phyloP scores from a whole-genome alignment of 306 rosid species.

The apple (Malus domestica) region ASM211411v1 NC_041790.1:21874501-21875000 shows the following conservation, averaged over 20 bases:
- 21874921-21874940: slow-evolving; percentile 29
- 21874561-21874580: slow-evolving; percentile 18
- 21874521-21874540: neutral
- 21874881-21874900: slow-evolving; percentile 17
- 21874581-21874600: slow-evolving; percentile 3
- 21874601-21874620: slow-evolving; percentile 59
- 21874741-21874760: neutral
- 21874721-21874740: neutral
- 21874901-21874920: slow-evolving; percentile 59
- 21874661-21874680: slow-evolving; percentile 38
- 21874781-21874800: neutral
- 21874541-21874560: slow-evolving; percentile 28
- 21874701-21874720: neutral
- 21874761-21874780: neutral
- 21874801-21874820: slow-evolving; percentile 1
- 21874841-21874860: slow-evolving; percentile 36
- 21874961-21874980: slow-evolving; percentile 24
- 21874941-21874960: slow-evolving; percentile 32
- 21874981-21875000: slow-evolving; percentile 30
- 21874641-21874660: slow-evolving; percentile 21
- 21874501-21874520: neutral
- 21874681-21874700: neutral
- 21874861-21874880: slow-evolving; percentile 24
- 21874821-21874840: slow-evolving; percentile 25
- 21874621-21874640: slow-evolving; percentile 47